Evolutionary conservation across 1,284 basidiomycete species (phyloP), one percentile per base, ranked within the genome.

Genomic region (Schizopora paradoxa): DNA sequence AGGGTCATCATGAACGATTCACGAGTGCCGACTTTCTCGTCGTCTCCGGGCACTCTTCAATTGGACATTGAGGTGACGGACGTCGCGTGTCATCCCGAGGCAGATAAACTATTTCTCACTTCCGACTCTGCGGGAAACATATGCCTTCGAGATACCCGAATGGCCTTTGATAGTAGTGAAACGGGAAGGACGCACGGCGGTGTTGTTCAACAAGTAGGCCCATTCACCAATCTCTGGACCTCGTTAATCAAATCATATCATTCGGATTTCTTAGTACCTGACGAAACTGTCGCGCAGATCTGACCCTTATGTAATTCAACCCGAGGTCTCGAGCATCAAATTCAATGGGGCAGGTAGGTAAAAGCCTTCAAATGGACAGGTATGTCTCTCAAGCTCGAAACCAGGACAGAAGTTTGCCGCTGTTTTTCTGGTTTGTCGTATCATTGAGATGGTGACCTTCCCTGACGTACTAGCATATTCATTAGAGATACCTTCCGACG

Each of bases 91-190:
- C 83, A 85, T 61, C 86, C 82, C 7, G 58, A 52, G 27, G 76
- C 78, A 67, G 75, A 77, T 36, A 70, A 85, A 52, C 57, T 86
- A 32, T 88, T 90, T 51, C 72, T 73, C 2, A 84, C 79, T 3
- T 74, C 79, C 41, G 80, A 86, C 49, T 66, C 59, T 7, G 61
- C 58, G 6, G 82, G 82, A 1, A 61, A 65, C 16, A 74, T 86
- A 1, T 77, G 72, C 51, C 70, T 89, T 45, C 73, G 82, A n/a
- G 86, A 89, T 58, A 64, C 67, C n/a, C 69, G 86, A n/a, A 86
- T 85, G 77, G 75, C 81, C 0, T 88, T 87, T 60, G 79, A 78
- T 13, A 82, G 7, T 70, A 72, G 45, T 66, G 55, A 43, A 80
- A 80, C 49, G 43, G 67, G 50, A 6, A 11, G 31, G n/a, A n/a